Evolutionary conservation across 352 stramenopile genomes (phyloP).

Genomic region (Phytophthora tubulina): DNA sequence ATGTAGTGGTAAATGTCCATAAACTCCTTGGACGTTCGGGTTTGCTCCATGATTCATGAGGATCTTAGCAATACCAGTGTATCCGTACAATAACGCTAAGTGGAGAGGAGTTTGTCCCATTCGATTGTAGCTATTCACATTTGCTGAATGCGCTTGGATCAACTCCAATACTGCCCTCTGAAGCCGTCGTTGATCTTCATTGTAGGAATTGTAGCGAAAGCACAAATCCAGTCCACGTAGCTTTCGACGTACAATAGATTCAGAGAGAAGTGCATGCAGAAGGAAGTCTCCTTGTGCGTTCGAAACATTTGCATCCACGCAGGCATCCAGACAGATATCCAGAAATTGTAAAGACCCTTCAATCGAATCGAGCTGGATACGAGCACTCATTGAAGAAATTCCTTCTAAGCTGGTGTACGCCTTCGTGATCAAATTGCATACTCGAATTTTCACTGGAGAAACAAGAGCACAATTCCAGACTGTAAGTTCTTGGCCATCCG

Average conservation of each 20-base stretch:
- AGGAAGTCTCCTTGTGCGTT: slow-evolving; percentile 69
- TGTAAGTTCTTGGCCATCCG: slow-evolving; percentile 52
- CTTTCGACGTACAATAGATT: slow-evolving; percentile 52
- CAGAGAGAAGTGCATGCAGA: slow-evolving; percentile 70
- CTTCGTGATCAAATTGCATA: slow-evolving; percentile 30
- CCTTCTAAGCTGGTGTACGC: slow-evolving; percentile 14
- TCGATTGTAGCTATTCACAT: slow-evolving; percentile 70
- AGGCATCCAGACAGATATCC: slow-evolving; percentile 43
- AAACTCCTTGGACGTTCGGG: slow-evolving; percentile 63
- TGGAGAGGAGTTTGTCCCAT: slow-evolving; percentile 76
- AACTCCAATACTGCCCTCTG: slow-evolving; percentile 39
- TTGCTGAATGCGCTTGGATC: slow-evolving; percentile 46
- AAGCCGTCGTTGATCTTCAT: slow-evolving; percentile 31
- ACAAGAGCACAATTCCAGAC: slow-evolving; percentile 69
- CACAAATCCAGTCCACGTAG: slow-evolving; percentile 69
- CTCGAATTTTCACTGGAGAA: slow-evolving; percentile 33
- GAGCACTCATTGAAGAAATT: background rate
- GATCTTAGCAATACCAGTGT: slow-evolving; percentile 48
- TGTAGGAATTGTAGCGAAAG: slow-evolving; percentile 64
- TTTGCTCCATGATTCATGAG: slow-evolving; percentile 62
- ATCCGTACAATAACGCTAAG: slow-evolving; percentile 70
- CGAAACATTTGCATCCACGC: slow-evolving; percentile 71
- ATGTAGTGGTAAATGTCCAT: slow-evolving; percentile 71
- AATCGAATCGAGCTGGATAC: slow-evolving; percentile 49
- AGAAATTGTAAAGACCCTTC: slow-evolving; percentile 43